Evolutionary conservation across 164 flowering plant species (phyloP), one percentile per base, ranked within the genome.

Genomic region (Tetrastigma voinierianum): DNA sequence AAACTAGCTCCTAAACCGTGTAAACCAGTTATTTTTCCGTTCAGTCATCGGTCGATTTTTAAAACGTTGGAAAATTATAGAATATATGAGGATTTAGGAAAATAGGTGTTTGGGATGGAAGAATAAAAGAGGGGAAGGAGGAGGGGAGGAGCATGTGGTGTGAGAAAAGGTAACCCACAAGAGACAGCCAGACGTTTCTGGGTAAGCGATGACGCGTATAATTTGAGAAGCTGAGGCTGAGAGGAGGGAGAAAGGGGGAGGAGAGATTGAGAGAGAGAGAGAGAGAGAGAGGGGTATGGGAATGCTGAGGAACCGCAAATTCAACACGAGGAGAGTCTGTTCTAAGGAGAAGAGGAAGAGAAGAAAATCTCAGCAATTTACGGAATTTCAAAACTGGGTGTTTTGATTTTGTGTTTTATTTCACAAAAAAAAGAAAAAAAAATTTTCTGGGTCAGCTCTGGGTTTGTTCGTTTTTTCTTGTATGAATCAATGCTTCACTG

Each of bases 271-370:
- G 25, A 46, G 45, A 63, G 67, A n/a, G n/a, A n/a, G n/a, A n/a
- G n/a, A n/a, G n/a, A n/a, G n/a, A 60, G 62, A 66, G 73, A 10
- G 14, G 8, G 20, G 16, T 16, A 73, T 71, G 78, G 78, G 60
- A 64, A 52, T 69, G 65, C 64, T 32, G 62, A 59, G 58, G 68
- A 65, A 58, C 64, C 40, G 46, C 65, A 51, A 61, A 48, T 17
- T 64, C 21, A 59, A 60, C 51, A 52, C 17, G 12, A 19, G 56
- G 47, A n/a, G 67, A 43, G 25, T 58, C 19, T 2, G 40, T 40
- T 17, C 19, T 62, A 9, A 65, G 71, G 51, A 69, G 56, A 66
- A 62, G 65, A 59, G 58, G 40, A 53, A 44, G 74, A 71, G 71
- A 71, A 68, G 59, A 62, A 44, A 53, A 21, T 14, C 51, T 48